Conservation (phyloP, 2,329 filamentous ascomycete species). For the Calonectria crousiana region DNA sequence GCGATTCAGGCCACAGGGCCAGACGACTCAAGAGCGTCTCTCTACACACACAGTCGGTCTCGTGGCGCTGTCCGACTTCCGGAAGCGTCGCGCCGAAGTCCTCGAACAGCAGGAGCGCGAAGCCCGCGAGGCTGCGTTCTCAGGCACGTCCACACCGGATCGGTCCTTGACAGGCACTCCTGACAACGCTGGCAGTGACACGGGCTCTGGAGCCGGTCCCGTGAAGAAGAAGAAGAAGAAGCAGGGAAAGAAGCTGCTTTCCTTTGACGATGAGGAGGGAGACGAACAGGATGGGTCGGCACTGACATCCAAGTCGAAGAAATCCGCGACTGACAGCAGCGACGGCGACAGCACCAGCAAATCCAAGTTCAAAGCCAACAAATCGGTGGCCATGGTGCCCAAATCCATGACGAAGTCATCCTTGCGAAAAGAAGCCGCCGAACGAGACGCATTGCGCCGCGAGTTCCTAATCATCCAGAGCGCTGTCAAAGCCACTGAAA, state of each 20-base stretch:
- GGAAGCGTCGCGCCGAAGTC: slow-evolving; percentile 95
- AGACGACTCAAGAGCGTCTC: slow-evolving; percentile 83
- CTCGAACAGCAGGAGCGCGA: slow-evolving; percentile 90
- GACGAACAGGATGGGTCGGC: slow-evolving; percentile 63
- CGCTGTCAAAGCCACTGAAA: slow-evolving; percentile 87
- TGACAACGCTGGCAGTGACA: slow-evolving; percentile 54
- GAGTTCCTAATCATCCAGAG: slow-evolving; percentile 90
- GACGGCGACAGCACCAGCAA: slow-evolving; percentile 36
- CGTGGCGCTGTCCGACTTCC: slow-evolving; percentile 91
- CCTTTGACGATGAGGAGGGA: slow-evolving; percentile 78
- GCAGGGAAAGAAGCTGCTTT: slow-evolving; percentile 63
- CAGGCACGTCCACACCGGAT: slow-evolving; percentile 61
- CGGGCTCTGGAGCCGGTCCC: slow-evolving; percentile 37
- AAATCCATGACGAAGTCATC: slow-evolving; percentile 79
- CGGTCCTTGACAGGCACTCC: slow-evolving; percentile 63
- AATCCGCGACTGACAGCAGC: slow-evolving; percentile 51
- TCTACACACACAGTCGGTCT: slow-evolving; percentile 92
- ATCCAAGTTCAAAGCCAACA: slow-evolving; percentile 71
- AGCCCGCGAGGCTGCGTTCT: slow-evolving; percentile 71
- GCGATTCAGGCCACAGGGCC: slow-evolving; percentile 81
- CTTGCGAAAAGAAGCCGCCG: slow-evolving; percentile 81
- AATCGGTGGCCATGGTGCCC: slow-evolving; percentile 73
- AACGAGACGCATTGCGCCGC: slow-evolving; percentile 81
- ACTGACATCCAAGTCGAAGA: slow-evolving; percentile 49
- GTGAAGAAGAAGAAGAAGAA: slow-evolving; percentile 59